Evolutionary conservation across 2,329 filamentous ascomycete species (phyloP), one percentile per base, ranked within the genome.

Genomic region (Cytospora piceicola): DNA sequence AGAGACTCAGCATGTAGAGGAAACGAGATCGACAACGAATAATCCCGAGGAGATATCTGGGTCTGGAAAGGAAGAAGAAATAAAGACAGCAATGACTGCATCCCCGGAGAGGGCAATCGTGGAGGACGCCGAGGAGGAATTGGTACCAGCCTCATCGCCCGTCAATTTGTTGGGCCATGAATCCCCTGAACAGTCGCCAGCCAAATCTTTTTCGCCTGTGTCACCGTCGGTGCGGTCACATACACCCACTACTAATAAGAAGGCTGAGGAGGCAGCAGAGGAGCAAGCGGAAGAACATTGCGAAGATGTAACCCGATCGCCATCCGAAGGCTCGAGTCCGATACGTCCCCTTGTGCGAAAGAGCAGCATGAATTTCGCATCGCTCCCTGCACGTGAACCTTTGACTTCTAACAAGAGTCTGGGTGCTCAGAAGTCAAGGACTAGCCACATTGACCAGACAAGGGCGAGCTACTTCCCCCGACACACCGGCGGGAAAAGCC

Each of bases 281-380:
- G 63, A 65, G 62, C 20, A 56, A 22, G 65, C 69, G 27, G 65
- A 69, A 24, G 68, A 72, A n/a, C 73, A 77, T 34, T 72, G 75
- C 20, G 73, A 76, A 56, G 83, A 85, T 49, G 85, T 85, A 67
- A 78, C 78, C 27, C 80, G 82, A 67, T 90, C 88, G 3, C 85
- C 85, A 20, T 91, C 90, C 2, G 89, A 92, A 57, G 83, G 81
- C 0, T 92, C 91, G 0, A 94, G 90, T 71, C 91, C 91, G 0
- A 87, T 91, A 58, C 85, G 92, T 70, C 90, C 90, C 2, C 82
- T 92, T 34, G 85, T 96, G 70, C 89, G 94, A 67, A 98, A 98
- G 82, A 97, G 94, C 78, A 98, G 94, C 75, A 84, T 99, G 67
- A 96, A 91, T 66, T 98, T 99, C 78, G 93, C 95, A 46, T 93